Evolutionary conservation across 345 rosid species (phyloP).

Genomic region (Murraya paniculata): DNA sequence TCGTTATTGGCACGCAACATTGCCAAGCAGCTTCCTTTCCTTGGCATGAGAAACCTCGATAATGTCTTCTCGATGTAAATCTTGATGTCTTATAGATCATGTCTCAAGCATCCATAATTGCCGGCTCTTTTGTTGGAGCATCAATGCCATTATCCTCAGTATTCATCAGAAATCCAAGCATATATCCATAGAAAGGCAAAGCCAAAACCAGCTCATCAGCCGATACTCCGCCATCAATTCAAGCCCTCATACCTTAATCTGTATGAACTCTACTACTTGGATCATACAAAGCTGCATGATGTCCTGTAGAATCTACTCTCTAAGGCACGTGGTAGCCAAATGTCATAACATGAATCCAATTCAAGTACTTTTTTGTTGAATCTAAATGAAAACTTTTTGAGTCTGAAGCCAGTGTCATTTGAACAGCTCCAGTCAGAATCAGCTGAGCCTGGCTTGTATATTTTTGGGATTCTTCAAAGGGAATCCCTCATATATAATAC

Average conservation of each 20-base stretch:
- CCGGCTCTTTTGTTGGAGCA: slow-evolving; percentile 20
- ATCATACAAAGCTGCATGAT: slow-evolving; percentile 25
- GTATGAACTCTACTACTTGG: neutral
- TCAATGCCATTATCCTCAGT: slow-evolving; percentile 5
- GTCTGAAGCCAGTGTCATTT: neutral
- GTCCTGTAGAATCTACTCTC: neutral
- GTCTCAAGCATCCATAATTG: neutral
- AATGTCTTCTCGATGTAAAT: slow-evolving; percentile 7
- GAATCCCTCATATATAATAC: slow-evolving; percentile 3
- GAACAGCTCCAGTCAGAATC: slow-evolving; percentile 7
- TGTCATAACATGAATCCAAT: slow-evolving; percentile 20
- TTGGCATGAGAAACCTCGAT: no score
- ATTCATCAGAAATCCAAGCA: slow-evolving; percentile 31
- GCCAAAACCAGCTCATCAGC: slow-evolving; percentile 25
- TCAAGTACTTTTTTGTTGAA: slow-evolving; percentile 11
- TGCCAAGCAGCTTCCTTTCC: no score
- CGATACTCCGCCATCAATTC: slow-evolving; percentile 6
- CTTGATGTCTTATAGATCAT: slow-evolving; percentile 16
- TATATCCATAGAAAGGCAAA: slow-evolving; percentile 32
- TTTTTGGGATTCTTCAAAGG: neutral
- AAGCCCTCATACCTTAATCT: slow-evolving; percentile 17
- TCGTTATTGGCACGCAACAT: no score
- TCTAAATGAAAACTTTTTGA: slow-evolving; percentile 2
- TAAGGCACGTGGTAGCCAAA: slow-evolving; percentile 3
- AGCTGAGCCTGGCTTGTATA: slow-evolving; percentile 8